Evolutionary conservation across 208 protist genomes (phyloP).

Genomic region (Acanthamoeba sp.): DNA sequence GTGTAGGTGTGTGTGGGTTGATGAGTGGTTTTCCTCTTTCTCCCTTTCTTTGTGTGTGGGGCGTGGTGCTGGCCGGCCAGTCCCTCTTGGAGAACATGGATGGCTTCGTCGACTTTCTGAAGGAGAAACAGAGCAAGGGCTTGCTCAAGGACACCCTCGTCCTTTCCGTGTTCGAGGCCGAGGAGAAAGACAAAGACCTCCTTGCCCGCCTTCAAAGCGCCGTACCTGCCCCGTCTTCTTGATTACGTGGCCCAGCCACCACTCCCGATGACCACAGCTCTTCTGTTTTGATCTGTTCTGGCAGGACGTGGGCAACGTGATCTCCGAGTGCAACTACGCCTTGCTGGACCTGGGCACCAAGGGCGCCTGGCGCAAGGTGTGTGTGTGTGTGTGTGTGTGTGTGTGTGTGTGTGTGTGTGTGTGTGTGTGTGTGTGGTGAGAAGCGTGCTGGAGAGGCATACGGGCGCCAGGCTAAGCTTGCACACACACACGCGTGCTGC

Average conservation of each 20-base stretch:
- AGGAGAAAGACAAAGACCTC: constrained; percentile 53
- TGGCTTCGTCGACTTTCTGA: constrained; percentile 24
- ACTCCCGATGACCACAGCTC: neutral
- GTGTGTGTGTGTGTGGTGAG: neutral
- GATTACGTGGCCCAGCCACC: neutral
- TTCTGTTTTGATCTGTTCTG: neutral
- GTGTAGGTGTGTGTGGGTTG: neutral
- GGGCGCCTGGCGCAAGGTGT: constrained; percentile 13
- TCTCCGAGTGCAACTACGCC: constrained; percentile 39
- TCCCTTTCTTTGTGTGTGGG: neutral
- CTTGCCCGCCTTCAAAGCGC: neutral
- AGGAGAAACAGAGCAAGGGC: constrained; percentile 18
- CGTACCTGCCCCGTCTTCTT: neutral
- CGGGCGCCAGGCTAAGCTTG: too few relatives aligned
- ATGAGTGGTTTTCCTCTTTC: too few relatives aligned
- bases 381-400: neutral
- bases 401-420: neutral
- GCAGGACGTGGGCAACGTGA: neutral
- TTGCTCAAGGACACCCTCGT: constrained; percentile 32
- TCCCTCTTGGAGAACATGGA: constrained; percentile 31
- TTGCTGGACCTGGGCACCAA: constrained; percentile 46
- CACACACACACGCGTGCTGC: too few relatives aligned
- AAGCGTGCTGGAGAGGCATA: too few relatives aligned
- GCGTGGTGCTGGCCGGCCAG: neutral
- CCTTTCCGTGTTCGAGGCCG: constrained; percentile 31